These are phyloP conservation scores for Gremmenia infestans DNA, from an alignment of 2,329 filamentous ascomycete genomes.

Conservation along the genomic window DNA sequence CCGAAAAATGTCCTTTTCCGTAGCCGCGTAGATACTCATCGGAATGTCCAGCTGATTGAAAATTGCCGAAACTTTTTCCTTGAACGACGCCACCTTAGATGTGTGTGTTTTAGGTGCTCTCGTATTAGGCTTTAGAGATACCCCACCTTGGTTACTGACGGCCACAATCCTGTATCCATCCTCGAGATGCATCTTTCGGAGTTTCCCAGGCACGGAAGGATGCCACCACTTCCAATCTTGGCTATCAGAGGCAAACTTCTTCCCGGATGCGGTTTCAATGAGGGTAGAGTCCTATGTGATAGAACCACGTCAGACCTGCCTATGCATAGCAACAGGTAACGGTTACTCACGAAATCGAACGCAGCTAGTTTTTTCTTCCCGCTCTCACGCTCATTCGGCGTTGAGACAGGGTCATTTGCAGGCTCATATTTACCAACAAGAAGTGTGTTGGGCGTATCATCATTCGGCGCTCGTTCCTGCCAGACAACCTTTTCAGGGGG, in stretches of 20 bases:
- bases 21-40: conserved; percentile 79
- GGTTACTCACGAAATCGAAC: conserved; percentile 56
- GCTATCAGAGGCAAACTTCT: conserved; percentile 65
- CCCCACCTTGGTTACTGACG: conserved; percentile 82
- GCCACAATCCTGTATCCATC: conserved; percentile 71
- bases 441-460: conserved; percentile 51
- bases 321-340: neutral
- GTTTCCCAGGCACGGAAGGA: conserved; percentile 56
- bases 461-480: conserved; percentile 55
- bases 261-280: conserved; percentile 74
- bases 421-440: conserved; percentile 69
- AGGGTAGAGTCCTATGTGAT: conserved; percentile 73
- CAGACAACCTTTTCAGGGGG: conserved; percentile 71
- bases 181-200: conserved; percentile 61
- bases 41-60: conserved; percentile 70
- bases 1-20: conserved; percentile 71
- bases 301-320: conserved; percentile 1
- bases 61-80: conserved; percentile 68
- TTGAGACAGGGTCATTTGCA: conserved; percentile 28
- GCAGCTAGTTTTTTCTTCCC: conserved; percentile 60
- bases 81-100: conserved; percentile 72
- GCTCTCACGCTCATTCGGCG: conserved; percentile 10
- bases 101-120: conserved; percentile 63
- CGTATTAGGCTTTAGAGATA: conserved; percentile 69
- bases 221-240: conserved; percentile 97